Evolutionary conservation across 495 filamentous ascomycete species (phyloP).

Genomic region (Parathielavia appendiculata): DNA sequence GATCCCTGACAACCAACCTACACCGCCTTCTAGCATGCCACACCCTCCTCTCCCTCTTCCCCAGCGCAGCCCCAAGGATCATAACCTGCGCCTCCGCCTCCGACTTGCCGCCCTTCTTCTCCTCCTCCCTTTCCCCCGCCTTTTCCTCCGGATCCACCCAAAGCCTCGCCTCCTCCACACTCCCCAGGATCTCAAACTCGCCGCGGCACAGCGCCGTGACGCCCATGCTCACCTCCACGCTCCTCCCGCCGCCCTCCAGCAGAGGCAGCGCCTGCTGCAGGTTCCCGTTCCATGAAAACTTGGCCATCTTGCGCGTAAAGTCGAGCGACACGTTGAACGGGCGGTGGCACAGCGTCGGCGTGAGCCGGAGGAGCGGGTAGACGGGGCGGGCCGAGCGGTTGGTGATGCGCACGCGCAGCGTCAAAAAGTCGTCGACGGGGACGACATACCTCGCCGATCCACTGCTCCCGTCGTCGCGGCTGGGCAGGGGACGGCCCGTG

Average conservation of each 20-base stretch:
- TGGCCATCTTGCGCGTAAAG: slow-evolving; percentile 60
- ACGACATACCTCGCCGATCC: slow-evolving; percentile 30
- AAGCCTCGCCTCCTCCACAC: slow-evolving; percentile 69
- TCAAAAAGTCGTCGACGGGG: slow-evolving; percentile 65
- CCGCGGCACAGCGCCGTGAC: slow-evolving; percentile 71
- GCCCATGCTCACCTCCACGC: slow-evolving; percentile 53
- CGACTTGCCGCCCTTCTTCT: slow-evolving; percentile 22
- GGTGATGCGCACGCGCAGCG: slow-evolving; percentile 58
- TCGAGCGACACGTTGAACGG: slow-evolving; percentile 72
- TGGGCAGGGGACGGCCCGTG: slow-evolving; percentile 7
- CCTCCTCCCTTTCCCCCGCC: slow-evolving; percentile 68
- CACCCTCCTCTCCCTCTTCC: slow-evolving; percentile 59
- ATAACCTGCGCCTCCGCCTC: slow-evolving; percentile 49
- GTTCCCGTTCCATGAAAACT: slow-evolving; percentile 75
- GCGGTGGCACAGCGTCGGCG: slow-evolving; percentile 70
- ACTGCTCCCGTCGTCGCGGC: background rate
- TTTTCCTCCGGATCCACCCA: slow-evolving; percentile 55
- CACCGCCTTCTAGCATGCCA: slow-evolving; percentile 68
- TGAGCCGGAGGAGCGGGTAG: slow-evolving; percentile 66
- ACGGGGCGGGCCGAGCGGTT: slow-evolving; percentile 69
- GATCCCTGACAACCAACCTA: slow-evolving; percentile 53
- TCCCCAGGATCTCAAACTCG: slow-evolving; percentile 75
- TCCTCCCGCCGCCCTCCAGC: slow-evolving; percentile 52
- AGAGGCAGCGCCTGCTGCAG: slow-evolving; percentile 67
- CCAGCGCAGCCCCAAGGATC: slow-evolving; percentile 47